A percentile compares a stretch with the other conserved stretches of the same genome.
Conservation (phyloP, 1,139 yeast species). For the Hyphopichia wangnamkhiaoensis region DNA sequence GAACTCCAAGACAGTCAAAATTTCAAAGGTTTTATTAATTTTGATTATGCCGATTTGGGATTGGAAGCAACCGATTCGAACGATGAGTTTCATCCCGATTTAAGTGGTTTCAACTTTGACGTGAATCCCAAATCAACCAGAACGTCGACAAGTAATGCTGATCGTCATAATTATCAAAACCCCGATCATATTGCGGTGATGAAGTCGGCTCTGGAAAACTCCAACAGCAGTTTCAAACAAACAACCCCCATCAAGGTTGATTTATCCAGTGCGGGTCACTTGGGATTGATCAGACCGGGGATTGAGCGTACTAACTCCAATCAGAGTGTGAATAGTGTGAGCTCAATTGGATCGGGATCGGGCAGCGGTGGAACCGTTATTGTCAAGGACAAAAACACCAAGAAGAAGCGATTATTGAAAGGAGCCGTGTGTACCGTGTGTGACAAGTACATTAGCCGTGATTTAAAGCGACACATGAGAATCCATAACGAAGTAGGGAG, state of each 20-base stretch:
- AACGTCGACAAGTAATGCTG: neutral
- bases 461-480: conserved; percentile 46
- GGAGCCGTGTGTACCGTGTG: conserved; percentile 45
- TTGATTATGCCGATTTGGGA: conserved; percentile 4
- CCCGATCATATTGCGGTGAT: neutral
- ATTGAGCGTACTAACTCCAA: conserved; percentile 23
- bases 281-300: conserved; percentile 9
- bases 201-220: neutral
- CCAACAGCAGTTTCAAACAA: neutral
- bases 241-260: neutral
- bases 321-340: conserved; percentile 23
- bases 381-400: no score
- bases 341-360: conserved; percentile 13
- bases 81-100: conserved; percentile 13
- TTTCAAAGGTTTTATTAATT: neutral
- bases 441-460: conserved; percentile 45
- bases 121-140: conserved; percentile 12
- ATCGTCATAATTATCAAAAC: neutral
- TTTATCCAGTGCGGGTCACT: neutral
- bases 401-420: conserved; percentile 35
- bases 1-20: neutral
- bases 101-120: conserved; percentile 24
- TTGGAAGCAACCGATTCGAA: conserved; percentile 9
- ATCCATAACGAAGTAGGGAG: conserved; percentile 50
- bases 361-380: conserved; percentile 8